These are phyloP conservation scores for Eragrostis curvula DNA, from an alignment of 176 grass and related monocot genomes.

Conservation along the genomic window DNA sequence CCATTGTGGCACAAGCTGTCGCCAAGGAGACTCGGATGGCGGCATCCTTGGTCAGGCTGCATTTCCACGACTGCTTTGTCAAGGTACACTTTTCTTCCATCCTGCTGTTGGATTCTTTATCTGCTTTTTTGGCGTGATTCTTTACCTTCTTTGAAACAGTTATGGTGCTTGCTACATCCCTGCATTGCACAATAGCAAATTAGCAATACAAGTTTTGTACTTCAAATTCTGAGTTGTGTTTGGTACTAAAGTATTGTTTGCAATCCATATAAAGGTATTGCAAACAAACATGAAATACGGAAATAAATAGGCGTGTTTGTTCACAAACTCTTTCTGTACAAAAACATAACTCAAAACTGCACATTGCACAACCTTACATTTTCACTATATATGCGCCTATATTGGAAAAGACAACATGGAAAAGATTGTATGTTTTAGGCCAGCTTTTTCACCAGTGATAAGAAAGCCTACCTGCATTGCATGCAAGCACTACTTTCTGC, in stretches of 20 bases:
- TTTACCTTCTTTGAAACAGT: background rate
- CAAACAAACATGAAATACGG: background rate
- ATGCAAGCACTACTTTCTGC: conserved; percentile 40
- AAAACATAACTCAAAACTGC: background rate
- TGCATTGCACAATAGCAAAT: conserved; percentile 14
- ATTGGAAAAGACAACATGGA: conserved; percentile 31
- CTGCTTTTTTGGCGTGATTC: background rate
- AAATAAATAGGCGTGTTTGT: background rate
- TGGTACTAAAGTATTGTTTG: background rate
- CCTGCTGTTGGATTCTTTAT: background rate
- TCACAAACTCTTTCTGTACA: conserved; percentile 11
- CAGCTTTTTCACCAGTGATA: conserved; percentile 27
- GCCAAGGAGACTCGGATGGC: conserved; percentile 84
- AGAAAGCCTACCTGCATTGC: conserved; percentile 39
- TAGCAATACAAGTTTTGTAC: background rate
- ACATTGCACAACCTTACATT: background rate
- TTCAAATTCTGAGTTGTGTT: conserved; percentile 11
- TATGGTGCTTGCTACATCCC: background rate
- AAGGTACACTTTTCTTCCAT: conserved; percentile 44
- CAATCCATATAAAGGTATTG: background rate
- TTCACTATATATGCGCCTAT: conserved; percentile 14
- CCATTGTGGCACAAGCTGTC: conserved; percentile 76
- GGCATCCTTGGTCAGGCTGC: conserved; percentile 76
- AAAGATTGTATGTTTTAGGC: conserved; percentile 8
- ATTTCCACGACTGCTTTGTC: conserved; percentile 72